Evolutionary conservation across 495 filamentous ascomycete species (phyloP), one percentile per base, ranked within the genome.

Genomic region (Bacidia rubella): DNA sequence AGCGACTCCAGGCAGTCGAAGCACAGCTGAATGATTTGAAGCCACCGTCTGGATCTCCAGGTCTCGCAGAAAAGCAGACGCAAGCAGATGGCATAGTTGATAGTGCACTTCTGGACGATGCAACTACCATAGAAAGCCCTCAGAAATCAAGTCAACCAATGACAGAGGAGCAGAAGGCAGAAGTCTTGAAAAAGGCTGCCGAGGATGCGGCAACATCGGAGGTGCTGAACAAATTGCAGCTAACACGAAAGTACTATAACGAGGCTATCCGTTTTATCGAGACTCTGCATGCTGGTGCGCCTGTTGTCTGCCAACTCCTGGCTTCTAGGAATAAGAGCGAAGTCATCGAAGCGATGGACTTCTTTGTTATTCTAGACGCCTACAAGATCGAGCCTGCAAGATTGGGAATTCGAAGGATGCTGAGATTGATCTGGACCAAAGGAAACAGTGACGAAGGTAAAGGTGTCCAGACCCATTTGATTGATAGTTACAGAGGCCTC

Each of bases 381-480:
- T 96, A 96, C 76, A 90, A 90, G 65, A 79, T 99, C 42, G 86
- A 95, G 65, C 86, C 89, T 46, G 87, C 92, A 55, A 86, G 90
- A 63, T 67, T 66, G 50, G 92, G 92, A 49, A 95, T 97, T 58
- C 79, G 89, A 41, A 78, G 86, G 49, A 99, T 99, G 92, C 77
- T 99, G 40, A 78, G 88, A 39, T 73, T 97, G 39, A 97, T 99
- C 65, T 99, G 92, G 92, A 97, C 93, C 19, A 99, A 99, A 68
- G 92, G 90, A 49, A 97, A 96, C 67, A 95, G 86, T 60, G 92
- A 99, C 61, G 92, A 99, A 73, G 92, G 92, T 52, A 99, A 99
- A 67, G 92, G 92, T 42, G 89, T 99, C 2, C 92, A 97, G 62
- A 85, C 86, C 2, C 93, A 97, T 67, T 77, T 99, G 17, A 95